Base-by-base conservation (phyloP, 805 yeast genomes). In the Cyberlindnera euphorbiae region DNA sequence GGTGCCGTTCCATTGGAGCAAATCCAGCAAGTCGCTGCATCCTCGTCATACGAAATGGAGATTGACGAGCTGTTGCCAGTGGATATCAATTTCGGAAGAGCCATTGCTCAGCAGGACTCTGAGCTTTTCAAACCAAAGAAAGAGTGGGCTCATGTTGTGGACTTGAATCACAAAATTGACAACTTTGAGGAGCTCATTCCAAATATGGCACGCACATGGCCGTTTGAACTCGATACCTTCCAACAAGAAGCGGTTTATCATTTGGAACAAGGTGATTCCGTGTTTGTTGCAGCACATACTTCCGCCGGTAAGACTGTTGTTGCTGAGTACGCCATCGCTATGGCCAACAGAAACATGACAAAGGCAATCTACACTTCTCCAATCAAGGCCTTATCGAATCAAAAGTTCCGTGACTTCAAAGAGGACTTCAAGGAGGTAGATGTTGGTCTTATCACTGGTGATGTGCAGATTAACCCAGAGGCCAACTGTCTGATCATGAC, bases 301-400 rank as follows among this genome's bases (percentile, higher is more conserved):
- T 90, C 97, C 4, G 98, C 98, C 0, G 98, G 98, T 62, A 90
- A 90, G 55, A 90, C 98, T 0, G 98, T 90, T 4, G 96, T 93
- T 17, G 98, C 98, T 0, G 98, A 90, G 57, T 90, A 90, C 56
- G 97, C 97, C 4, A 93, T 90, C 59, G 96, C 97, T 4, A 82
- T 90, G 95, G 94, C 97, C 2, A 75, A 80, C 42, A 70, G 95
- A 56, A 90, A 93, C 57, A 89, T 89, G 96, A 90, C 97, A 9
- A 90, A 89, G 56, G 87, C 96, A 1, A 93, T 90, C 32, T 90
- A 90, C 59, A 90, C 98, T 0, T 89, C 97, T 0, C 98, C 98
- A 15, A 87, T 87, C 48, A 87, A 87, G 56, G 96, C 96, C 0
- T 64, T 87, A 45, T 82, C 94, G 9, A 87, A 87, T 59, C 96